Percentiles rank a stretch among this genome's conserved stretches.
These are phyloP conservation scores for Blepharisma japonicum DNA, from an alignment of 73 alveolate species.

Conservation along the genomic window DNA sequence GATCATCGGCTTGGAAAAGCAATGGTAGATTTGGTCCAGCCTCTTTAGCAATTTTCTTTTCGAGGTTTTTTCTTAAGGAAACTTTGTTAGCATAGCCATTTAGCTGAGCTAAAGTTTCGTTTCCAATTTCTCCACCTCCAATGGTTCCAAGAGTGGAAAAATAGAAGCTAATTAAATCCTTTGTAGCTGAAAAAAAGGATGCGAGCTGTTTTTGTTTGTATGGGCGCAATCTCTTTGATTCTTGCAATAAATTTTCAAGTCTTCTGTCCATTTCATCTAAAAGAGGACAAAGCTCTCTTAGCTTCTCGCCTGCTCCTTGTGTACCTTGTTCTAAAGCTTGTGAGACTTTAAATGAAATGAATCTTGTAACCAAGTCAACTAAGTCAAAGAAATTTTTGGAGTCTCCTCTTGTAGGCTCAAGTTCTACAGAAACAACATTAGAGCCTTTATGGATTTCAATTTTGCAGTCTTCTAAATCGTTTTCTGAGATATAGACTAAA, in stretches of 20 bases:
- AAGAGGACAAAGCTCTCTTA: not conserved
- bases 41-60: constrained; percentile 22
- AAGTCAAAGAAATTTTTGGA: not conserved
- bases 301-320: not conserved
- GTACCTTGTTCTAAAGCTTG: constrained; percentile 2
- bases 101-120: not conserved
- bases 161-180: not conserved
- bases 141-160: not conserved
- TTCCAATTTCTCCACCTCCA: not conserved
- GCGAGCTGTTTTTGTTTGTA: constrained; percentile 5
- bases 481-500: constrained; percentile 15
- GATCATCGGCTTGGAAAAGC: not conserved
- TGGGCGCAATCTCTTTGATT: not conserved
- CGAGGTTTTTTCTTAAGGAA: not conserved
- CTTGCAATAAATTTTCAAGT: not conserved
- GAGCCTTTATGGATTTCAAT: constrained; percentile 17
- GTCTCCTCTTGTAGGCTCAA: constrained; percentile 27
- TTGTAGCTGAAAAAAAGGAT: constrained; percentile 13
- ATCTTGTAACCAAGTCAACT: not conserved
- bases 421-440: not conserved
- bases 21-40: constrained; percentile 1
- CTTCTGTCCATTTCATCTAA: not conserved
- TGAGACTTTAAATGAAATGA: not conserved
- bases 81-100: constrained; percentile 10
- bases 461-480: constrained; percentile 28